Base-by-base conservation (phyloP, 495 filamentous ascomycete species). In the Articulospora tetracladia region DNA sequence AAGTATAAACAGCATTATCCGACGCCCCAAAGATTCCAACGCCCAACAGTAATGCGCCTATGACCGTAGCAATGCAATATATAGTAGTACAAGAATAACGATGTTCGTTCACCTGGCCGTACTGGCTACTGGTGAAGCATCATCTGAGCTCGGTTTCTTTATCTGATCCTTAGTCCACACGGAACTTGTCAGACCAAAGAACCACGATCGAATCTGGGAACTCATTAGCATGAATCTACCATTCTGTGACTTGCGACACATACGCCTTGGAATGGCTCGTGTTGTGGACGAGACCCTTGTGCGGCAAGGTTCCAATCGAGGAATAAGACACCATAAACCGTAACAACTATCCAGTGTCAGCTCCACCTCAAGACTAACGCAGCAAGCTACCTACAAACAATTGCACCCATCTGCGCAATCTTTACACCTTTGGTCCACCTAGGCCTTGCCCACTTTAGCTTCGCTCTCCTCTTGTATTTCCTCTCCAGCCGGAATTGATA, bases 401-500 rank as follows among this genome's bases (percentile, higher is more conserved):
- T 83, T 36, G 78, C 80, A 17, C 75, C 78, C 73, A 87, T 85
- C 73, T 96, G 91, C 30, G 78, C 78, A 64, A 97, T 62, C 60
- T 82, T 84, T 3, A 91, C 79, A 19, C 69, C 75, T 68, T 92
- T 95, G 6, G 83, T 84, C 83, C 90, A 93, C 57, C 78, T 74
- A 1, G 92, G 92, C 34, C 89, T 79, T 12, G 82, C 81, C 68
- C 83, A 90, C 65, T 91, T 92, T 61, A 96, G 80, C 69, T 78
- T 78, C 41, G 85, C 69, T 59, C 88, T 79, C 32, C 88, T 78
- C 60, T 87, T 86, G 72, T 88, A 90, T 60, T 85, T 82, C 57
- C 86, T 83, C 71, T 95, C 91, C 59, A 93, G 83, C 4, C 86
- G 83, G 73, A 98, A 94, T 70, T 97, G 89, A 65, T 98, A 86